Conservation (phyloP, 257 asterid genomes). For the Petunia secreta region DNA sequence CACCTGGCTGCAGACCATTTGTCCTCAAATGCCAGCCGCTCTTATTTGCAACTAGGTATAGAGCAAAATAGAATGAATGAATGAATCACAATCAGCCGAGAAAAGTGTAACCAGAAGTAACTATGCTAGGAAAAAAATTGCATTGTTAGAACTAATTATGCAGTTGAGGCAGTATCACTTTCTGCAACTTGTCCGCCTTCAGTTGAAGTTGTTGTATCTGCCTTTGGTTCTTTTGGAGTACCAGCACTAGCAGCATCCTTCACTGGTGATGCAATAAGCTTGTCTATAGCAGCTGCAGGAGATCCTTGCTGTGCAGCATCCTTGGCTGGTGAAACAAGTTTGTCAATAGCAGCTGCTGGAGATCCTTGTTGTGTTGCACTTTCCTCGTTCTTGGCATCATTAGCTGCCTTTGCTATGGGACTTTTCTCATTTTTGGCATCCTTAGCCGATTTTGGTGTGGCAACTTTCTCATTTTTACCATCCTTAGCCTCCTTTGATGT, state of each 20-base stretch:
- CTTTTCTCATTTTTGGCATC: slow-evolving; percentile 30
- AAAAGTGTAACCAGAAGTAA: neutral
- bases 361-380: slow-evolving; percentile 24
- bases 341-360: slow-evolving; percentile 28
- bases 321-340: slow-evolving; percentile 16
- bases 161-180: slow-evolving; percentile 34
- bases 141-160: slow-evolving; percentile 29
- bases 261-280: slow-evolving; percentile 34
- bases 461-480: slow-evolving; percentile 28
- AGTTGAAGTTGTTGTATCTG: slow-evolving; percentile 36
- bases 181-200: slow-evolving; percentile 37
- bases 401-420: slow-evolving; percentile 22
- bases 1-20: neutral
- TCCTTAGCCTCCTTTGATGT: slow-evolving; percentile 34
- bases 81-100: slow-evolving; percentile 1
- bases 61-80: slow-evolving; percentile 16
- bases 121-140: neutral
- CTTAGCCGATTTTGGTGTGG: slow-evolving; percentile 33
- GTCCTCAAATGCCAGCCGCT: neutral
- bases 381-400: slow-evolving; percentile 29
- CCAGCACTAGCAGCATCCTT: slow-evolving; percentile 28
- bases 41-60: slow-evolving; percentile 19
- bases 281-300: slow-evolving; percentile 28
- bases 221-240: slow-evolving; percentile 38
- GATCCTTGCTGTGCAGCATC: slow-evolving; percentile 33